Conservation (phyloP, 768 basidiomycete species). For the Mycena leptocephala region DNA sequence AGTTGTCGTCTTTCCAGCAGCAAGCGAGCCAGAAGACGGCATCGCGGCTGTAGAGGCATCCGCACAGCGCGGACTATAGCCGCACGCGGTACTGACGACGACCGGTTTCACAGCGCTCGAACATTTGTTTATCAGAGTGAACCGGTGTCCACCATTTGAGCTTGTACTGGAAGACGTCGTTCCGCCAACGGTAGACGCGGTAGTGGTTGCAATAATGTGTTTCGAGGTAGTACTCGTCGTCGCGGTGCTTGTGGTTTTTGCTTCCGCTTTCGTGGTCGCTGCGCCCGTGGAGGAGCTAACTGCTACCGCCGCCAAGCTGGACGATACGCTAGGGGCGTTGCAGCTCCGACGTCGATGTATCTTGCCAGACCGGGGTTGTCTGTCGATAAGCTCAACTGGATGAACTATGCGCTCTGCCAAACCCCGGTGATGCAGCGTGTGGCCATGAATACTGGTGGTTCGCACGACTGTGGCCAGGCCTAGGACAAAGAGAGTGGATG, state of each 20-base stretch:
- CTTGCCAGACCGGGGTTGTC: background rate
- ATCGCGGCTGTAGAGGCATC: slow-evolving; percentile 18
- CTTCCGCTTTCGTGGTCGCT: background rate
- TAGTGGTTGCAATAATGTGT: background rate
- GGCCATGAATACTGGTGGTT: slow-evolving; percentile 1
- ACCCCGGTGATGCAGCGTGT: slow-evolving; percentile 3
- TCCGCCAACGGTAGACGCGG: background rate
- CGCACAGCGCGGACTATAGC: slow-evolving; percentile 30
- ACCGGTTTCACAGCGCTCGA: slow-evolving; percentile 26
- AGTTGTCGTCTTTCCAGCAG: slow-evolving; percentile 18
- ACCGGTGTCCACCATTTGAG: slow-evolving; percentile 24
- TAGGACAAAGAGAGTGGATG: slow-evolving; percentile 27
- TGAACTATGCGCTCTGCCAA: slow-evolving; percentile 16
- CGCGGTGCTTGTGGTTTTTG: background rate
- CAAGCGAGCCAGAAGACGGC: slow-evolving; percentile 20
- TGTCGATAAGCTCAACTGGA: background rate
- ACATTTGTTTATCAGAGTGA: slow-evolving; percentile 30
- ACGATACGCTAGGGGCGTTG: background rate
- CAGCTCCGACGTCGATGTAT: slow-evolving; percentile 25
- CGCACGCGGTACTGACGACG: slow-evolving; percentile 34
- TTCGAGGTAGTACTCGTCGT: slow-evolving; percentile 4
- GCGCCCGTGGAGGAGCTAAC: background rate
- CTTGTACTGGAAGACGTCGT: slow-evolving; percentile 6
- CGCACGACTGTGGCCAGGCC: background rate
- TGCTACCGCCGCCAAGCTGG: background rate